Percentiles rank a stretch among this genome's conserved stretches.
phyloP scores from a whole-genome alignment of 2,329 filamentous ascomycete species.

The Clathrospora elynae region DNA sequence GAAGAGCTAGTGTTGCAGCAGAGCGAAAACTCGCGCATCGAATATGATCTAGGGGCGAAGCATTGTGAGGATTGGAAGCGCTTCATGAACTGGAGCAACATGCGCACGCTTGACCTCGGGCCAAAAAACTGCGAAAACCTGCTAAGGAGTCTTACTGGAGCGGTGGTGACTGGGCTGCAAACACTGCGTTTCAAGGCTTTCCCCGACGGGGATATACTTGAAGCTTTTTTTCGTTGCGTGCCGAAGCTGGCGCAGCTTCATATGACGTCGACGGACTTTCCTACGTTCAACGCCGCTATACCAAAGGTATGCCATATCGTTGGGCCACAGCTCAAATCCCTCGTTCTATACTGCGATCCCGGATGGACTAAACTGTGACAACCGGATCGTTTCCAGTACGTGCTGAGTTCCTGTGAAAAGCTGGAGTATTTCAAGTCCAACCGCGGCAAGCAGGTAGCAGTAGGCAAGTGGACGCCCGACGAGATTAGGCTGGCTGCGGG shows the following conservation, averaged over 20 bases:
- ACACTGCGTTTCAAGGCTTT: neutral
- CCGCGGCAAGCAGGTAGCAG: neutral
- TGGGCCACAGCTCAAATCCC: too few species aligned
- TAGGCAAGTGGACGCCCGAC: neutral
- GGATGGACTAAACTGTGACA: neutral
- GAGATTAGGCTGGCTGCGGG: neutral
- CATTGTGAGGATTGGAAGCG: neutral
- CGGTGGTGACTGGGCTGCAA: neutral
- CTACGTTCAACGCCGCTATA: neutral
- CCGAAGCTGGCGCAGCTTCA: neutral
- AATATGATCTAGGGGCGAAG: neutral
- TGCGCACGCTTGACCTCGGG: neutral
- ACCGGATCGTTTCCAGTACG: neutral
- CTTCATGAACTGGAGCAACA: neutral
- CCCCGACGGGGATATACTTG: neutral
- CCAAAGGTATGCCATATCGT: too few species aligned
- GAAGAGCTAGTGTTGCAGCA: neutral
- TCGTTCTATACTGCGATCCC: too few species aligned
- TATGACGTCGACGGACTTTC: neutral
- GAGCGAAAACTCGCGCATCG: neutral
- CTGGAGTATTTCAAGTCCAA: neutral
- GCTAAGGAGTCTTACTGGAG: neutral
- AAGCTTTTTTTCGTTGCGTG: neutral
- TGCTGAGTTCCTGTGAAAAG: neutral
- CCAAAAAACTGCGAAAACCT: neutral